Evolutionary conservation across 2,329 filamentous ascomycete species (phyloP).

Genomic region (Claviceps cyperi): DNA sequence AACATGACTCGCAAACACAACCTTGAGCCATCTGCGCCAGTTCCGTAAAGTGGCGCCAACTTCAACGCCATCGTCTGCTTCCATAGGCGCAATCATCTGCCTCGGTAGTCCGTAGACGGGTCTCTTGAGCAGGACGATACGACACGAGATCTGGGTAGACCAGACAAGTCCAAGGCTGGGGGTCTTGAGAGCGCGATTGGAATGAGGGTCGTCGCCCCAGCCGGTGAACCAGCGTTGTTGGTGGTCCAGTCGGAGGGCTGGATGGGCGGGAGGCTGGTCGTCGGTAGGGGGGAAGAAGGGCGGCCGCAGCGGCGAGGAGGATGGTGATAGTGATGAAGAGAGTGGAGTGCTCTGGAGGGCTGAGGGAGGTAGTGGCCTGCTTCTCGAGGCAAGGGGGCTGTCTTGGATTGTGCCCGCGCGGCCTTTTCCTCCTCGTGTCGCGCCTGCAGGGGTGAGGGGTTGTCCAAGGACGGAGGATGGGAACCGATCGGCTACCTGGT

Average conservation of each 20-base stretch:
- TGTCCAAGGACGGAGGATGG: slow-evolving; percentile 10
- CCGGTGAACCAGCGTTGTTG: slow-evolving; percentile 93
- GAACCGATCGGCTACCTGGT: slow-evolving; percentile 90
- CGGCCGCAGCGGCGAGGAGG: slow-evolving; percentile 7
- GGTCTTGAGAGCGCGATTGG: slow-evolving; percentile 50
- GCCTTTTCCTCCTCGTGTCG: neutral
- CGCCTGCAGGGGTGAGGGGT: neutral
- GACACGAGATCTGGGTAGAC: slow-evolving; percentile 75
- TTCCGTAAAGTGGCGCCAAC: slow-evolving; percentile 32
- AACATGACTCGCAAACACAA: slow-evolving; percentile 78
- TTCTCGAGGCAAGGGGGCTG: slow-evolving; percentile 35
- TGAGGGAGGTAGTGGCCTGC: slow-evolving; percentile 22
- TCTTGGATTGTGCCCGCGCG: slow-evolving; percentile 21
- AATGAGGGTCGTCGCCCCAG: slow-evolving; percentile 61
- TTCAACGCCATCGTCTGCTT: slow-evolving; percentile 27
- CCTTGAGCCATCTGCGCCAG: slow-evolving; percentile 68
- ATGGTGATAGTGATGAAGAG: slow-evolving; percentile 17
- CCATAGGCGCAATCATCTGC: slow-evolving; percentile 20
- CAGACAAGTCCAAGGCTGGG: slow-evolving; percentile 79
- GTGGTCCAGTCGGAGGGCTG: slow-evolving; percentile 62
- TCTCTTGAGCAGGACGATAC: slow-evolving; percentile 66
- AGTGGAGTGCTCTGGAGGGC: neutral
- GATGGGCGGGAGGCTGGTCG: slow-evolving; percentile 20
- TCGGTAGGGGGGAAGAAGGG: slow-evolving; percentile 19
- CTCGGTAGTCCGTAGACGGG: slow-evolving; percentile 34